Base-by-base conservation (phyloP, 2,329 filamentous ascomycete species). In the Aspergillus novofumigatus region DNA sequence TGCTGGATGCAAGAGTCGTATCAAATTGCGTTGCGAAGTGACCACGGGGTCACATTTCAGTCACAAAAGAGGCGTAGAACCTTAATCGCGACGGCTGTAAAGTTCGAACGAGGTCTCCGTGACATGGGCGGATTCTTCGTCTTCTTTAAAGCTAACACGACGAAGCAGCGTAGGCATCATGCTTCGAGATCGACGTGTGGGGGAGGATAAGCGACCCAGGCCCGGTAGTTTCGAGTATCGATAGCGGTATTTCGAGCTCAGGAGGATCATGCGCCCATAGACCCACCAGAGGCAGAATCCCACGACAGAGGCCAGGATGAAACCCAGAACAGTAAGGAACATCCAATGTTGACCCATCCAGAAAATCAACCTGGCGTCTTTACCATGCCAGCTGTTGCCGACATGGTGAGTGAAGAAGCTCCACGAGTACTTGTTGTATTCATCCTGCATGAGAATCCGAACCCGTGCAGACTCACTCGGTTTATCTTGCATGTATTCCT, bases 391-490 rank as follows among this genome's bases (percentile, higher is more conserved):
- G 72, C 83, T 86, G 72, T 83, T 86, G 45, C 85, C 85, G 53
- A 82, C 70, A 67, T 87, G 81, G 66, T 86, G 83, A 38, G 81
- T 86, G 74, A 91, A 90, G 78, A 90, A 90, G 62, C 85, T 88
- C 86, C 86, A 90, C 0, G 81, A 72, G 63, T 86, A 80, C 61
- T 82, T 80, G 66, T 86, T 87, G 74, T 90, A 90, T 68, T 90
- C 86, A 49, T 86, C 83, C 14, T 83, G 84, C 81, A 89, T 89
- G 54, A 91, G 75, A 49, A 90, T 81, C 55, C 87, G 79, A 5
- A 91, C 81, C 32, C 85, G 79, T n/a, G 81, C 66, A 74, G 80
- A 47, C 48, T 74, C 74, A 47, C 68, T 65, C 1, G 75, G 71
- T 25, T 70, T 65, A 6, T 70, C 65, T 35, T 81, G 78, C 71